Evolutionary conservation across 768 basidiomycete genomes (phyloP).

Genomic region (Antrodiella citrinella): DNA sequence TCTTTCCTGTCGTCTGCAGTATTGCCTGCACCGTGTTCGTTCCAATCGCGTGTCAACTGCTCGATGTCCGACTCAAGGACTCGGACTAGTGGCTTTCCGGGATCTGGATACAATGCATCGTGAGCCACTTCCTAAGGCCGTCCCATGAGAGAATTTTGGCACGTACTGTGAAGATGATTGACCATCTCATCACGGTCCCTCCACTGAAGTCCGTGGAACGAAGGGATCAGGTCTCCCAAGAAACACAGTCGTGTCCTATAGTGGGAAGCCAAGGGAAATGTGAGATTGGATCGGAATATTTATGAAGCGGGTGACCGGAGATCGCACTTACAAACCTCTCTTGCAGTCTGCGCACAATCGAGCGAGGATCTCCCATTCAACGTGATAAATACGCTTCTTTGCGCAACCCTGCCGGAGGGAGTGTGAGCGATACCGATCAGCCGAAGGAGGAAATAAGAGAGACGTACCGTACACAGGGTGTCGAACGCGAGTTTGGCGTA

Average conservation of each 20-base stretch:
- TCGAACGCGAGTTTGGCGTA: conserved; percentile 24
- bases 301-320: neutral
- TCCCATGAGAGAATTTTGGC: too few species aligned
- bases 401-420: neutral
- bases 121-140: too few species aligned
- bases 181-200: neutral
- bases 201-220: neutral
- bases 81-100: too few species aligned
- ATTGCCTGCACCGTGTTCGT: too few species aligned
- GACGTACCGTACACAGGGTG: conserved; percentile 22
- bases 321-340: neutral
- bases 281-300: too few species aligned
- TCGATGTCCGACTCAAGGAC: too few species aligned
- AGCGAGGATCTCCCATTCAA: neutral
- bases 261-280: neutral
- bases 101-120: too few species aligned
- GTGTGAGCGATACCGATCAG: too few species aligned
- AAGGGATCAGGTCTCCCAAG: neutral
- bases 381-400: neutral
- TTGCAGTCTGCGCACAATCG: neutral
- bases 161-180: neutral
- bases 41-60: too few species aligned
- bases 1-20: too few species aligned
- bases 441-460: neutral
- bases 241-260: neutral